Evolutionary conservation across 75 land plant species (phyloP), one percentile per base, ranked within the genome.

Genomic region (Pinus albicaulis): DNA sequence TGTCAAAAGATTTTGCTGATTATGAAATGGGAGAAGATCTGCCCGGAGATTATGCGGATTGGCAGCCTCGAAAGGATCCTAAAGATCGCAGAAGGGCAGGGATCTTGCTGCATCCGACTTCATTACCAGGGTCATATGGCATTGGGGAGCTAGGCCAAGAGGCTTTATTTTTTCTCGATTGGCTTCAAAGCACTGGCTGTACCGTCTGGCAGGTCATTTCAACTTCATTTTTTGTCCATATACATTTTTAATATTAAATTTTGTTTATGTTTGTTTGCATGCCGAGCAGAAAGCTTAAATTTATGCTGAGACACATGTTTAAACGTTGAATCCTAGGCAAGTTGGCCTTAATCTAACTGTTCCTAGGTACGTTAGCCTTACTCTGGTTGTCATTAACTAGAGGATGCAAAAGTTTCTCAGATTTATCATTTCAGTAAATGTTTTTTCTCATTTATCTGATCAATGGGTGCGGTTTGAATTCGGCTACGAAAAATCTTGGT

Each of bases 91-190:
- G 99, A 38, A 85, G 98, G 36, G 93, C 98, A 7, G 99, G 99
- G 55, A 80, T 96, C 69, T 72, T 96, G 63, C 90, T 96, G 36
- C 99, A 96, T 78, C 99, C 99, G 34, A 89, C 90, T 31, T 96
- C 99, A 68, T 79, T 96, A 75, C 92, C 80, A 1, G 99, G 99
- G 0, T 87, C 90, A 1, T 68, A 90, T 57, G 98, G 95, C 12
- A 94, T 96, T 44, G 99, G 99, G 1, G 99, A 96, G 76, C 83
- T 96, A 22, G 99, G 99, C 5, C 57, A 71, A 0, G 85, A 91
- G 73, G 93, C 93, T 0, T 83, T 86, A 58, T 56, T 58, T 38
- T 96, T 96, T 75, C 7, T 96, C 10, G 99, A 96, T 73, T 96
- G 98, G 98, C 91, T 96, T 62, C 82, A 87, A 59, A 63, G 73